phyloP scores from a whole-genome alignment of 352 stramenopile species.

The Thalassiosira mediterranea region DNA sequence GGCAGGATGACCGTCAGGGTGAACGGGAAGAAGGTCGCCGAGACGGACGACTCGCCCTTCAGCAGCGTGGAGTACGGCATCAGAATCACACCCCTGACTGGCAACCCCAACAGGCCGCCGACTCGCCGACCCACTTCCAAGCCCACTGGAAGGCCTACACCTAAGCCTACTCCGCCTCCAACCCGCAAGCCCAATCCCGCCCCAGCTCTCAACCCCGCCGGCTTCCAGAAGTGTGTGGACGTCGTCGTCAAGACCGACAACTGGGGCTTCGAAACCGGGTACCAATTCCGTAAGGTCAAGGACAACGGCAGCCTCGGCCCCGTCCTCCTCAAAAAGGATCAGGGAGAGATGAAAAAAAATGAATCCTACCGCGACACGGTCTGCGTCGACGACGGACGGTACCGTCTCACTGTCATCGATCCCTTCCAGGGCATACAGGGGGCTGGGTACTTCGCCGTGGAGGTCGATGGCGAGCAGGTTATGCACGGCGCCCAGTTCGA shows the following conservation, averaged over 20 bases:
- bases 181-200: not conserved
- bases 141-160: not conserved
- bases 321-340: constrained; percentile 10
- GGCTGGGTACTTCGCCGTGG: not conserved
- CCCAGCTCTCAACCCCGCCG: too few species aligned
- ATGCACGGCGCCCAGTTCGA: constrained; percentile 24
- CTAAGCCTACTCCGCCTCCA: not conserved
- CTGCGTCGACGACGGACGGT: constrained; percentile 16
- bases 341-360: constrained; percentile 19
- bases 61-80: not conserved
- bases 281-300: constrained; percentile 12
- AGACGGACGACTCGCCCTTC: not conserved
- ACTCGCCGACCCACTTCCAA: too few species aligned
- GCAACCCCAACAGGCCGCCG: too few species aligned
- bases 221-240: too few species aligned
- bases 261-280: constrained; percentile 33
- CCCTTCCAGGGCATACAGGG: not conserved
- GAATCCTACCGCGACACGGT: constrained; percentile 10
- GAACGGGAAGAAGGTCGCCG: not conserved
- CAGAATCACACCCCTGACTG: not conserved
- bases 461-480: constrained; percentile 28
- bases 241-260: too few species aligned
- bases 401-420: constrained; percentile 30
- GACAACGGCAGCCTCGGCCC: not conserved
- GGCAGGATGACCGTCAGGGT: constrained; percentile 13